Conservation (phyloP, 371 early-diverging fungal species). For the Mucor ambiguus region DNA sequence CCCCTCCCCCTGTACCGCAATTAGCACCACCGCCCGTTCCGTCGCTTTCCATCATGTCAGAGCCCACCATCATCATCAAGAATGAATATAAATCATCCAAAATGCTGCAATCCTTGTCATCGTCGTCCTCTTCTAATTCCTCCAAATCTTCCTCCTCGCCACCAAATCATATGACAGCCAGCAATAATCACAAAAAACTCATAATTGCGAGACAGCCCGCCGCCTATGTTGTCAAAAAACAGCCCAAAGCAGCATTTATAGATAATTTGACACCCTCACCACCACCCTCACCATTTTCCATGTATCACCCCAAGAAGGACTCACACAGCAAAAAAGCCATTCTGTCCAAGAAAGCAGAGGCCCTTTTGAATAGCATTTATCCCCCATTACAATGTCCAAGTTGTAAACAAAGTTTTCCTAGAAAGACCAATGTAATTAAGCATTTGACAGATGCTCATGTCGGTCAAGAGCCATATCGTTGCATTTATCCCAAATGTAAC, state of each 20-base stretch:
- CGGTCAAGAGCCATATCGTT: constrained; percentile 50
- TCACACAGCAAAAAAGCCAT: constrained; percentile 34
- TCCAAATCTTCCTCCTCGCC: neutral
- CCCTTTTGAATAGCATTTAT: constrained; percentile 36
- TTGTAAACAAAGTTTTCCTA: constrained; percentile 39
- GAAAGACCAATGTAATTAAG: constrained; percentile 52
- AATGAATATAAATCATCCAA: neutral
- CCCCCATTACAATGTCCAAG: constrained; percentile 49
- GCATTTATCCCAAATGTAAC: constrained; percentile 39
- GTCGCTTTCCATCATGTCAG: neutral
- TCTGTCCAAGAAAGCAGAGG: constrained; percentile 31
- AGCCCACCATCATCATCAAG: neutral
- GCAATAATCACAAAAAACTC: neutral
- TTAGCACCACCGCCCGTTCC: neutral
- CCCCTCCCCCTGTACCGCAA: neutral
- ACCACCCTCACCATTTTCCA: constrained; percentile 25
- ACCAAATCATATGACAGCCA: neutral
- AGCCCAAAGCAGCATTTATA: neutral
- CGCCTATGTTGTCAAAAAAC: neutral
- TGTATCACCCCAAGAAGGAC: constrained; percentile 23
- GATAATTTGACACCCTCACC: constrained; percentile 23
- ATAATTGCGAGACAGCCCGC: neutral
- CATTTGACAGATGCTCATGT: constrained; percentile 44
- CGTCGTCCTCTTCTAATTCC: neutral
- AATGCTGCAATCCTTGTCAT: neutral